A percentile compares a stretch with the other conserved stretches of the same genome.
phyloP scores from a whole-genome alignment of 2,329 filamentous ascomycete genomes.

The Colletotrichum destructivum region DNA sequence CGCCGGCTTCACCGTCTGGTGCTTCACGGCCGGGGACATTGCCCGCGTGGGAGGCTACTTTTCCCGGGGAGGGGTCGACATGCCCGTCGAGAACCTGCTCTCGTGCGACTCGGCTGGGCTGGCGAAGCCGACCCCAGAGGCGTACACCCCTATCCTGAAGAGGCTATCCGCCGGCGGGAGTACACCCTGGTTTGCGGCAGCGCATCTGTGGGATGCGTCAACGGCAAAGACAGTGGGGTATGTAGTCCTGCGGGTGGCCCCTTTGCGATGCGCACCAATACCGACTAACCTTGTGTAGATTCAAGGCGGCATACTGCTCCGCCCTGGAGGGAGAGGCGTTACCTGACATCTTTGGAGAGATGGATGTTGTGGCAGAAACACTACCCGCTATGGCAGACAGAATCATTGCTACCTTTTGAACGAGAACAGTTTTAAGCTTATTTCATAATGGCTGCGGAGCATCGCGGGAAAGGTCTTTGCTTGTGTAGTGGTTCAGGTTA shows the following conservation, averaged over 20 bases:
- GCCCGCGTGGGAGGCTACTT: slow-evolving; percentile 68
- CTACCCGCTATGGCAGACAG: slow-evolving; percentile 64
- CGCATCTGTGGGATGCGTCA: slow-evolving; percentile 73
- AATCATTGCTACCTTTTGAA: slow-evolving; percentile 49
- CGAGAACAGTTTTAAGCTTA: too few relatives aligned
- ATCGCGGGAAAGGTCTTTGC: too few relatives aligned
- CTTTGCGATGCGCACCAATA: background rate
- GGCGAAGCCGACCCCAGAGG: slow-evolving; percentile 64
- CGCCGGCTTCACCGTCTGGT: slow-evolving; percentile 68
- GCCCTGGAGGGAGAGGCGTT: slow-evolving; percentile 31
- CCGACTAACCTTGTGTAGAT: slow-evolving; percentile 44
- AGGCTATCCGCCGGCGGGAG: slow-evolving; percentile 52
- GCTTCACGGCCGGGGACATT: slow-evolving; percentile 66
- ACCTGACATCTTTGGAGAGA: slow-evolving; percentile 58
- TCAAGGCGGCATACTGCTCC: slow-evolving; percentile 68
- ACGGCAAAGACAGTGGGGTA: slow-evolving; percentile 64
- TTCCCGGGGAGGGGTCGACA: slow-evolving; percentile 60
- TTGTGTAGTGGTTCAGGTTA: too few relatives aligned
- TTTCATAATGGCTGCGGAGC: too few relatives aligned
- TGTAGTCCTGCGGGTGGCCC: slow-evolving; percentile 7
- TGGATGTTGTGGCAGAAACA: slow-evolving; percentile 65
- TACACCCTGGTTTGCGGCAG: slow-evolving; percentile 71
- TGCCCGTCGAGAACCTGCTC: slow-evolving; percentile 66
- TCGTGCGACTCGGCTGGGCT: slow-evolving; percentile 64
- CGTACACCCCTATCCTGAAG: slow-evolving; percentile 62